A percentile compares a stretch with the other conserved stretches of the same genome.
These are phyloP conservation scores for Trichoderma sp. DNA, from an alignment of 2,329 filamentous ascomycete genomes.

Conservation along the genomic window DNA sequence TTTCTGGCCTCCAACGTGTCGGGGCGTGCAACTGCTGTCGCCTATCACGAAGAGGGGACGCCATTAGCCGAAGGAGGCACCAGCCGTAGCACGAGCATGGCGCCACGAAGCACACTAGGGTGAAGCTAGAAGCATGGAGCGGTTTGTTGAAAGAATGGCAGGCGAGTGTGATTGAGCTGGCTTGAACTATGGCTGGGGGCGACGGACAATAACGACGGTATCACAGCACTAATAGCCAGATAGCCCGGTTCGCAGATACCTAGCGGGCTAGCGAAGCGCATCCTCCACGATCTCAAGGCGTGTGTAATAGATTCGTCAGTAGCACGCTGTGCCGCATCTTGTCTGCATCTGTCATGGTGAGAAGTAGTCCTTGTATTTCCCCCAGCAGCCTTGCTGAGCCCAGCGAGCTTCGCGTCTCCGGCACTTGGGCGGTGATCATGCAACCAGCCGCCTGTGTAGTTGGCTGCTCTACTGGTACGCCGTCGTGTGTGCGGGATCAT, in stretches of 20 bases:
- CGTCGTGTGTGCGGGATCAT: not conserved
- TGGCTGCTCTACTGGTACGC: not conserved
- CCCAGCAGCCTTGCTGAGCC: constrained; percentile 3
- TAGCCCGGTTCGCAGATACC: not conserved
- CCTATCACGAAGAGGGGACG: constrained; percentile 1
- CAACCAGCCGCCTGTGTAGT: not conserved
- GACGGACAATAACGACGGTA: not conserved
- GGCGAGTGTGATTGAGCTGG: constrained; percentile 5
- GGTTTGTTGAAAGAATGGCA: constrained; percentile 2
- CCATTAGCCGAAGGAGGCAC: constrained; percentile 8
- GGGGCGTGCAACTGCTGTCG: constrained; percentile 1
- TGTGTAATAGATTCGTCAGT: too few relatives aligned
- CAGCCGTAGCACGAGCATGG: constrained; percentile 5
- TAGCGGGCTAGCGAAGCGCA: not conserved
- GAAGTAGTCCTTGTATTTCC: not conserved
- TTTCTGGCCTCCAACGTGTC: not conserved
- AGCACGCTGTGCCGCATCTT: not conserved
- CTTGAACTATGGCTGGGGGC: not conserved
- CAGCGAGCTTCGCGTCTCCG: not conserved
- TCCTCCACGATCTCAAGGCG: not conserved
- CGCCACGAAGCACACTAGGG: constrained; percentile 4
- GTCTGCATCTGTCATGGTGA: not conserved
- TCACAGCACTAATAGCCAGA: not conserved
- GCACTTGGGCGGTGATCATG: constrained; percentile 3
- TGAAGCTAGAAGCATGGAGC: constrained; percentile 4